Evolutionary conservation across 1,284 basidiomycete genomes (phyloP), one percentile per base, ranked within the genome.

Genomic region (Ceratorhiza oryzae-sativae): DNA sequence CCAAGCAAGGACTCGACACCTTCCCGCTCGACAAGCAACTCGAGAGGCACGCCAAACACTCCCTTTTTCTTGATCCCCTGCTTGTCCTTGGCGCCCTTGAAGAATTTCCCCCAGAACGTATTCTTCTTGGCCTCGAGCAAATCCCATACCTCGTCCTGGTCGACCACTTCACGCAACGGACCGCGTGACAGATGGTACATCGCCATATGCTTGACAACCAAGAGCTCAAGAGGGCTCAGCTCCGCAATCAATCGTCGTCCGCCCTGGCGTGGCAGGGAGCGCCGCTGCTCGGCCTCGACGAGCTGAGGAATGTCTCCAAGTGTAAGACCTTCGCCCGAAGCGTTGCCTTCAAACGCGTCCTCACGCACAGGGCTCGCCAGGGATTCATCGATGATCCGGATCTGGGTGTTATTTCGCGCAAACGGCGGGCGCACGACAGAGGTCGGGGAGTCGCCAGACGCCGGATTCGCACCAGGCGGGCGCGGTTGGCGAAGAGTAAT

Each of bases 301-400:
- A 98, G 83, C 77, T 95, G 92, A 6, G 97, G 95, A 73, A 99
- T 93, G 81, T 99, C 97, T n/a, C 94, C 95, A 10, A 99, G 86
- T 0, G 97, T 98, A 77, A 98, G 90, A 3, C 90, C 91, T 73
- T 96, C 93, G 71, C 95, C 93, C 65, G 82, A 81, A 25, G 45
- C 67, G 30, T 59, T 41, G 34, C 42, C 20, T n/a, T 58, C 71
- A 53, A 39, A 45, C 46, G 25, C 39, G 25, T 71, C 46, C 32
- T 62, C 71, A 42, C 59, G 48, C 12, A 65, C 51, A 3, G 70
- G 51, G 41, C 70, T 61, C 27, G 45, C 45, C 42, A 90, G 89
- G 73, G 86, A 89, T 58, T 97, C 94, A 76, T 95, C 94, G 55
- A 96, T 87, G 75, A 97, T 96, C 85, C 90, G 91, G 42, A 97